These are phyloP conservation scores for Echinosophora koreensis DNA, from an alignment of 306 rosid genomes.

Conservation along the genomic window DNA sequence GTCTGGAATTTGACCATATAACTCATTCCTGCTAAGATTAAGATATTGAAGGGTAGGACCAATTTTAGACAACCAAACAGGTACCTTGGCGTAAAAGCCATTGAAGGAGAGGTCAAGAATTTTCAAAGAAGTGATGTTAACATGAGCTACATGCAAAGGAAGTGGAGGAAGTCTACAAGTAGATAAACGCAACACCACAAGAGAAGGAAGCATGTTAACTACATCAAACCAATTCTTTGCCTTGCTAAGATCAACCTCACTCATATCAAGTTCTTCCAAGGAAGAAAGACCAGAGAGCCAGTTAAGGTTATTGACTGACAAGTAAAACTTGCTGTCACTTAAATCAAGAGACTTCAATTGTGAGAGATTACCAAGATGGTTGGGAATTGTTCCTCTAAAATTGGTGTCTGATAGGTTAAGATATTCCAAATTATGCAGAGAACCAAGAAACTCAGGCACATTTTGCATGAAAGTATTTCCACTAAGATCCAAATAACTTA, in stretches of 20 bases:
- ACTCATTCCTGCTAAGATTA: not conserved
- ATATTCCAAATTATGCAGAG: constrained; percentile 21
- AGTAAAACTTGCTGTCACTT: not conserved
- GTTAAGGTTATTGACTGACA: not conserved
- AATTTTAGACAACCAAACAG: constrained; percentile 44
- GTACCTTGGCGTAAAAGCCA: not conserved
- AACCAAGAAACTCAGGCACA: constrained; percentile 38
- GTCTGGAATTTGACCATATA: constrained; percentile 32
- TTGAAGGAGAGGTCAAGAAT: constrained; percentile 36
- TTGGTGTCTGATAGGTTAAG: constrained; percentile 43
- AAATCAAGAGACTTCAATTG: constrained; percentile 39
- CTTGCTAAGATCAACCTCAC: constrained; percentile 8
- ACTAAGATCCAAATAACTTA: constrained; percentile 38
- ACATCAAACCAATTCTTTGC: constrained; percentile 33
- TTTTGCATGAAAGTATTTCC: constrained; percentile 36
- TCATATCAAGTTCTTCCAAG: constrained; percentile 36
- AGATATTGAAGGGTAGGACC: constrained; percentile 20
- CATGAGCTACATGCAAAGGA: no score
- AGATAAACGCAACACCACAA: constrained; percentile 27
- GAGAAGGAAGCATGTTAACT: not conserved
- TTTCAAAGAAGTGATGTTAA: no score
- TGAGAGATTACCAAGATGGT: constrained; percentile 33
- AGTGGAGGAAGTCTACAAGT: no score
- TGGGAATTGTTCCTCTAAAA: constrained; percentile 14
- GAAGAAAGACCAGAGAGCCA: constrained; percentile 38